These are phyloP conservation scores for Euptelea pleiosperma DNA, from an alignment of 164 flowering plant species.

Conservation along the genomic window DNA sequence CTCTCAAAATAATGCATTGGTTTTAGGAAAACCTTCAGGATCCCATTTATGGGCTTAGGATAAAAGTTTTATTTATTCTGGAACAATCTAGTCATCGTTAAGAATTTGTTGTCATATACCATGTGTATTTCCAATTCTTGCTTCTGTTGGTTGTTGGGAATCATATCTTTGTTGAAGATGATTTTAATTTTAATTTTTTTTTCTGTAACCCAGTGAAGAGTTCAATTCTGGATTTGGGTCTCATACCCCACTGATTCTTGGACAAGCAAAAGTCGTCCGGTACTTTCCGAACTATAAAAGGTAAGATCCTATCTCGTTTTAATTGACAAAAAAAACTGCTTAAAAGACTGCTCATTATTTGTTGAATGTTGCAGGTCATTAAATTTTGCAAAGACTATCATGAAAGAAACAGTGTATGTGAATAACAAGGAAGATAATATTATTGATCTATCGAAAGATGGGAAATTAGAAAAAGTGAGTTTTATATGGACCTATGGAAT, in stretches of 20 bases:
- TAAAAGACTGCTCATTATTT: constrained; percentile 18
- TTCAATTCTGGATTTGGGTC: constrained; percentile 95
- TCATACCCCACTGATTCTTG: constrained; percentile 81
- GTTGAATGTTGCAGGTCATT: constrained; percentile 49
- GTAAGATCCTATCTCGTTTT: constrained; percentile 32
- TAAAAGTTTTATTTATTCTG: background rate
- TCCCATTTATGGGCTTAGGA: background rate
- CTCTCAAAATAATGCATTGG: background rate
- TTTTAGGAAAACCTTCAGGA: background rate
- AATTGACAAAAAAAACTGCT: background rate
- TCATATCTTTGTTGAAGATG: background rate
- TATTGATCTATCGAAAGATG: constrained; percentile 56
- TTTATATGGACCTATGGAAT: background rate
- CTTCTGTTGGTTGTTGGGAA: constrained; percentile 2
- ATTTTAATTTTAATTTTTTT: constrained; percentile 1
- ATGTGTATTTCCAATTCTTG: constrained; percentile 4
- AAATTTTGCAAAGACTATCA: constrained; percentile 55
- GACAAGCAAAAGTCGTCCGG: constrained; percentile 92
- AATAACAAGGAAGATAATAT: constrained; percentile 50
- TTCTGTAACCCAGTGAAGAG: constrained; percentile 65
- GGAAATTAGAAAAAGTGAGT: constrained; percentile 69
- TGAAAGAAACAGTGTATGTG: constrained; percentile 57
- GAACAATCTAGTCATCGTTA: background rate
- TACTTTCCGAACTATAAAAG: constrained; percentile 78
- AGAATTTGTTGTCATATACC: background rate